These are phyloP conservation scores for Malus hybrid DNA, from an alignment of 331 rosid species.

Conservation along the genomic window DNA sequence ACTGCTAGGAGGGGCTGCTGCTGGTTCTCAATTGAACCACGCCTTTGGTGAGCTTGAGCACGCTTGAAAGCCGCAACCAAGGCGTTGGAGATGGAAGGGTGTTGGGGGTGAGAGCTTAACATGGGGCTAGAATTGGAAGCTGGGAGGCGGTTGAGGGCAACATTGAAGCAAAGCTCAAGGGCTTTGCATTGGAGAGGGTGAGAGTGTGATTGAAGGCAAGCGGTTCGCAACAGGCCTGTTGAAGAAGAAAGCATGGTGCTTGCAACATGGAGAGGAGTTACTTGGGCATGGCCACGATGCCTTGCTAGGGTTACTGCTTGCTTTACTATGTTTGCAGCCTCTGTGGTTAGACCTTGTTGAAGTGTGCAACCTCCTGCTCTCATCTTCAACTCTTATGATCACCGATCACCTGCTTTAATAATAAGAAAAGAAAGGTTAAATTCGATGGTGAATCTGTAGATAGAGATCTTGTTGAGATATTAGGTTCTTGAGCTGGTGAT, in stretches of 20 bases:
- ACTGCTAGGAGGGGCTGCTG: conserved; percentile 82
- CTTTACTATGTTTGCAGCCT: conserved; percentile 67
- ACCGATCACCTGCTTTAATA: neutral
- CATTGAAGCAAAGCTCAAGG: conserved; percentile 96
- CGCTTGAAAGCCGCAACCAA: conserved; percentile 91
- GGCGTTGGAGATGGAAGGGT: conserved; percentile 85
- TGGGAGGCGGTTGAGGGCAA: conserved; percentile 86
- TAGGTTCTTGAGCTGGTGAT: conserved; percentile 9
- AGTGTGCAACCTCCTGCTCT: conserved; percentile 78
- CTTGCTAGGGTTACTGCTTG: conserved; percentile 77
- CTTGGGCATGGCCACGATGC: conserved; percentile 95
- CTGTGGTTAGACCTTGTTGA: conserved; percentile 78
- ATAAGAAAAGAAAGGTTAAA: neutral
- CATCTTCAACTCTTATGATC: conserved; percentile 29
- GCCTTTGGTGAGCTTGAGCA: conserved; percentile 95
- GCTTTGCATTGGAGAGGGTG: conserved; percentile 99
- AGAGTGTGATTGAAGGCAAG: conserved; percentile 87
- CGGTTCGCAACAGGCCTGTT: conserved; percentile 59
- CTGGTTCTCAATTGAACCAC: conserved; percentile 90
- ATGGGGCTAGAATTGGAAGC: conserved; percentile 73
- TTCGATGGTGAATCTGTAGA: neutral
- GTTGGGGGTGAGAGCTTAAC: conserved; percentile 37
- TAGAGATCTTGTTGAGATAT: neutral
- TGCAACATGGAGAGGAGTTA: conserved; percentile 96
- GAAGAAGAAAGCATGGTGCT: conserved; percentile 65